Evolutionary conservation across 768 basidiomycete genomes (phyloP).

Genomic region (Lactarius evosmus): DNA sequence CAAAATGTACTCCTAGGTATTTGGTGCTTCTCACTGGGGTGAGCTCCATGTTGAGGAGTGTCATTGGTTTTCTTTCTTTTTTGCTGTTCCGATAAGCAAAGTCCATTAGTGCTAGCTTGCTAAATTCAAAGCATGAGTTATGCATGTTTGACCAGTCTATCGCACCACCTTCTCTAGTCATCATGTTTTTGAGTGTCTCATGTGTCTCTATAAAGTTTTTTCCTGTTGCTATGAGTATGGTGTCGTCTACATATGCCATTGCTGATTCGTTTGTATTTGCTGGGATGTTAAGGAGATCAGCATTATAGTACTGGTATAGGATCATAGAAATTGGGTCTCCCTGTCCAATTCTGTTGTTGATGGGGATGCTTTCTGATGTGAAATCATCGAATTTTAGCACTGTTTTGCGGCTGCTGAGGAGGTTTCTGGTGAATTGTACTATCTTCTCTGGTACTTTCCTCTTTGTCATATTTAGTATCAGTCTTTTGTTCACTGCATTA

Average conservation of each 20-base stretch:
- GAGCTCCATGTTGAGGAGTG: too few species aligned
- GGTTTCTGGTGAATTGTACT: too few species aligned
- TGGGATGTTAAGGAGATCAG: constrained; percentile 27
- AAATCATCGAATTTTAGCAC: too few species aligned
- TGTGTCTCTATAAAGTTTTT: constrained; percentile 30
- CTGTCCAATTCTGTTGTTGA: constrained; percentile 29
- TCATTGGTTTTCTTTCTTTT: too few species aligned
- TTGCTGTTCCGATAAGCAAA: too few species aligned
- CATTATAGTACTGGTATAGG: constrained; percentile 30
- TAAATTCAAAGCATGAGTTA: too few species aligned
- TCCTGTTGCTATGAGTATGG: constrained; percentile 31
- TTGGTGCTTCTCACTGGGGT: too few species aligned
- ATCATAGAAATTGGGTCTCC: constrained; percentile 31
- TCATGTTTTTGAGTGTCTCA: neutral
- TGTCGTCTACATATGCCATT: too few species aligned
- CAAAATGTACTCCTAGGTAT: too few species aligned
- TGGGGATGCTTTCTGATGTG: too few species aligned
- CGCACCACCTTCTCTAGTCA: neutral
- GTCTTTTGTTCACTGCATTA: constrained; percentile 34
- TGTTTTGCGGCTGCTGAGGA: too few species aligned
- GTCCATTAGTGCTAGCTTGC: too few species aligned
- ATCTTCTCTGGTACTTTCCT: constrained; percentile 28
- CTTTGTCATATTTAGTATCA: constrained; percentile 37
- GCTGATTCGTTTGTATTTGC: neutral
- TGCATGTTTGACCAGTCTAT: neutral